Evolutionary conservation across 129 eudicot genomes (phyloP).

Genomic region (Tanacetum coccineum): DNA sequence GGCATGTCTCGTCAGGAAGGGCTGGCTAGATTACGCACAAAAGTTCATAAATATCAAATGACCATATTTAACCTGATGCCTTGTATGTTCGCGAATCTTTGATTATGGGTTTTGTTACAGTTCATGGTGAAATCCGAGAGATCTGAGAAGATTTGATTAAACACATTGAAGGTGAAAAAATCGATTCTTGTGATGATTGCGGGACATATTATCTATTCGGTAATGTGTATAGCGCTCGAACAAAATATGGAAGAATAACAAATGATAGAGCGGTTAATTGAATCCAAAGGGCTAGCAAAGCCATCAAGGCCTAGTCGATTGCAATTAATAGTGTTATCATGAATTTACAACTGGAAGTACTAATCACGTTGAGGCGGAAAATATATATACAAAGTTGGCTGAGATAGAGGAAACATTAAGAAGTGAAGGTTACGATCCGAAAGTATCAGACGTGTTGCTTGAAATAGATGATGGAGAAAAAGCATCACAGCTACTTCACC

Average conservation of each 20-base stretch:
- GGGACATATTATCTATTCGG: slow-evolving; percentile 36
- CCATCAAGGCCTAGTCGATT: slow-evolving; percentile 40
- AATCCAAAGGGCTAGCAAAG: slow-evolving; percentile 34
- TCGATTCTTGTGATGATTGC: slow-evolving; percentile 32
- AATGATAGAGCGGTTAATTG: slow-evolving; percentile 34
- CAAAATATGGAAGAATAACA: slow-evolving; percentile 46
- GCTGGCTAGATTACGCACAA: slow-evolving; percentile 45
- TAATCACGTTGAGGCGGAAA: slow-evolving; percentile 30
- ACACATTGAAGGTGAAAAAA: slow-evolving; percentile 24
- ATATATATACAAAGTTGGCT: slow-evolving; percentile 29
- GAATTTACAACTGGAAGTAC: slow-evolving; percentile 49
- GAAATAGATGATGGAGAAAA: slow-evolving; percentile 48
- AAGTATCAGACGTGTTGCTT: slow-evolving; percentile 36
- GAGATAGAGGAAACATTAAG: slow-evolving; percentile 32
- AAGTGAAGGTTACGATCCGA: slow-evolving; percentile 34
- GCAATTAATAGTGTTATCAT: slow-evolving; percentile 31
- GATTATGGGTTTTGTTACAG: slow-evolving; percentile 46
- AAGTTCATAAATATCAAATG: slow-evolving; percentile 41
- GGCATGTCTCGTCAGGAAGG: too few relatives aligned
- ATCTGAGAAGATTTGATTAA: slow-evolving; percentile 36
- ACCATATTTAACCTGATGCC: slow-evolving; percentile 41
- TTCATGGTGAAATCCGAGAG: slow-evolving; percentile 41
- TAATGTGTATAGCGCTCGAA: slow-evolving; percentile 46
- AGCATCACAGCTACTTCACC: slow-evolving; percentile 43
- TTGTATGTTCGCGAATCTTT: slow-evolving; percentile 48